phyloP scores from a whole-genome alignment of 192 early-diverging fungal species.

The Kappamyces sp. region DNA sequence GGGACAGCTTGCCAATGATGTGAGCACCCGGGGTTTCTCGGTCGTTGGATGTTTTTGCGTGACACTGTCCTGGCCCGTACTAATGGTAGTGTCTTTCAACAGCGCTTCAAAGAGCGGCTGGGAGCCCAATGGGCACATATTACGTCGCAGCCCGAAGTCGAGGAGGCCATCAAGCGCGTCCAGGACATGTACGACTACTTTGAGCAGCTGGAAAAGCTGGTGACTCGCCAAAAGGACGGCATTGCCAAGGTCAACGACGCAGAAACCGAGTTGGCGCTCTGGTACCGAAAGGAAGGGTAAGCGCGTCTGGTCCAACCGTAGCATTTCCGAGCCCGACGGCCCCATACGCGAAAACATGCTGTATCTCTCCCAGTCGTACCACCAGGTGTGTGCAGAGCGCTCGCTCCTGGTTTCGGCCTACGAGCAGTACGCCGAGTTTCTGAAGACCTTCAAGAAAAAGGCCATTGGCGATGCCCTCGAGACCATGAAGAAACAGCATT shows the following conservation, averaged over 20 bases:
- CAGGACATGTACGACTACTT: slow-evolving; percentile 40
- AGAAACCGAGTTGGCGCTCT: slow-evolving; percentile 42
- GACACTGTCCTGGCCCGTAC: not conserved
- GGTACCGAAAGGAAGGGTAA: slow-evolving; percentile 47
- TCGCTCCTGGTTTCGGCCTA: slow-evolving; percentile 24
- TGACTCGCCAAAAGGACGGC: slow-evolving; percentile 28
- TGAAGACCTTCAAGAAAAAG: slow-evolving; percentile 40
- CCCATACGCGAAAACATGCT: slow-evolving; percentile 37
- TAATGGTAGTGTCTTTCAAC: slow-evolving; percentile 36
- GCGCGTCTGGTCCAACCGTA: not conserved
- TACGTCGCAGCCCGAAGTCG: slow-evolving; percentile 49
- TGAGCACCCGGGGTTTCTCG: not conserved
- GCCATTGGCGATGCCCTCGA: slow-evolving; percentile 43
- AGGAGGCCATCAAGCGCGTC: slow-evolving; percentile 41
- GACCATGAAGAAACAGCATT: slow-evolving; percentile 40
- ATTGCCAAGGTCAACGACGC: slow-evolving; percentile 39
- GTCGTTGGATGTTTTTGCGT: no score
- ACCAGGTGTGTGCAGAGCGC: slow-evolving; percentile 27
- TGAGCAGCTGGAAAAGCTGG: slow-evolving; percentile 31
- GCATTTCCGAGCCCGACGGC: slow-evolving; percentile 4
- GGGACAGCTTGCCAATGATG: not conserved
- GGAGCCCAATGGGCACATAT: slow-evolving; percentile 37
- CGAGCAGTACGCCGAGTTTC: slow-evolving; percentile 33
- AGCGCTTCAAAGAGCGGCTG: slow-evolving; percentile 40
- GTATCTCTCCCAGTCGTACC: slow-evolving; percentile 25